Evolutionary conservation across 169 alveolate genomes (phyloP), one percentile per base, ranked within the genome.

Genomic region (Theileria luwenshuni): DNA sequence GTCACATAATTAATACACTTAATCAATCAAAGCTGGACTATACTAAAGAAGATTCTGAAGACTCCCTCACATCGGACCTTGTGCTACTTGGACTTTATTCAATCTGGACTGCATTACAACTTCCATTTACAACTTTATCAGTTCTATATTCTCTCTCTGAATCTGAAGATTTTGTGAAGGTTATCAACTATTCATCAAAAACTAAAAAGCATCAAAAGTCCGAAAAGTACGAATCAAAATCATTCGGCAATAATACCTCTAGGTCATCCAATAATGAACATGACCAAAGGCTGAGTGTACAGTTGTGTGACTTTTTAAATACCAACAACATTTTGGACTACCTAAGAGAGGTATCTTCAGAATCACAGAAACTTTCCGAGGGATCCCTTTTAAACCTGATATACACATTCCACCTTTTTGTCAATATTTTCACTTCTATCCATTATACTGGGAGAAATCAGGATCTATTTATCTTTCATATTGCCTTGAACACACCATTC

Each of bases 111-210:
- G 85, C 79, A 19, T 76, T 76, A 19, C 28, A 76, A 27, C 30
- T 76, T 30, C 85, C 85, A 5, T 76, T 76, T 35, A 76, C 80
- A 3, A 67, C 79, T n/a, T 58, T 76, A 35, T 67, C 63, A 19
- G 56, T 76, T 2, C 41, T 76, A 27, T 76, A 76, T 38, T 54
- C 76, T 5, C 45, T 38, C 17, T 10, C 5, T 10, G 45, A 38
- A 10, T 5, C 45, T 5, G 10, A 5, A 10, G 45, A 38, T 5
- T 38, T 38, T 10, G 5, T 10, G 10, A 10, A 10, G 17, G 17
- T 5, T 10, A 10, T 38, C 17, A 38, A 38, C 45, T 10, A 38
- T 5, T 38, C 17, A 10, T 7, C 5, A 5, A 38, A 38, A 38
- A 7, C 45, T 38, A 10, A 38, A 7, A 38, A 38, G 10, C 5